Evolutionary conservation across 768 basidiomycete genomes (phyloP).

Genomic region (Tephrocybe sp.): DNA sequence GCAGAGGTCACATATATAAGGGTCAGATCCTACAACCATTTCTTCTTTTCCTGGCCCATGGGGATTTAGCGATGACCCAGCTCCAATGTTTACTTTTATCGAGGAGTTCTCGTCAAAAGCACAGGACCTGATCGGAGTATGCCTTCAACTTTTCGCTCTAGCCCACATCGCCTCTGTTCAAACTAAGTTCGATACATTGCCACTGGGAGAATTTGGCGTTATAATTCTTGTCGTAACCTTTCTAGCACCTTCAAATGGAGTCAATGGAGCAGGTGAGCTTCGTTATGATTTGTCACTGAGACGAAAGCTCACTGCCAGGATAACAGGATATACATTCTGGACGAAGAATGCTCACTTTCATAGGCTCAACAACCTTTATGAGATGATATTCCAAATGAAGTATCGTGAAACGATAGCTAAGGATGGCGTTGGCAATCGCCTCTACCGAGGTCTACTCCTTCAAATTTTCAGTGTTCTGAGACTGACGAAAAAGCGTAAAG

Average conservation of each 20-base stretch:
- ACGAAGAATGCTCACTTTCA: conserved; percentile 34
- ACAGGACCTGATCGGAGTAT: conserved; percentile 21
- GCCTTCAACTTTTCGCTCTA: conserved; percentile 25
- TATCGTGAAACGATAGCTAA: conserved; percentile 35
- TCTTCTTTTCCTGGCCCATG: not conserved
- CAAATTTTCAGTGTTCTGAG: not conserved
- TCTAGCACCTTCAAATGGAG: conserved; percentile 32
- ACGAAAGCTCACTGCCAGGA: too few species aligned
- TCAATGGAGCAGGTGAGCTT: conserved; percentile 35
- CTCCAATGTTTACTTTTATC: conserved; percentile 35
- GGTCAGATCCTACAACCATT: not conserved
- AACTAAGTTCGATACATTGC: conserved; percentile 19
- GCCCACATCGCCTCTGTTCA: conserved; percentile 19
- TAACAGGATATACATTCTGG: conserved; percentile 42
- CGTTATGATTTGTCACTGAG: too few species aligned
- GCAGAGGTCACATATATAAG: too few species aligned
- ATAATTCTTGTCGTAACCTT: conserved; percentile 29
- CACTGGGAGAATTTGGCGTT: conserved; percentile 24
- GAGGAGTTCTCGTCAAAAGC: conserved; percentile 21
- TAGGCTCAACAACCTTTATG: conserved; percentile 34
- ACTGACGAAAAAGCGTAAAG: conserved; percentile 18
- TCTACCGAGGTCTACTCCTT: conserved; percentile 28
- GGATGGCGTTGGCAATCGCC: conserved; percentile 31
- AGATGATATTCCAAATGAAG: conserved; percentile 33
- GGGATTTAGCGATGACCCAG: conserved; percentile 28